phyloP scores from a whole-genome alignment of 1,284 basidiomycete species.

The Coniophora puteana region DNA sequence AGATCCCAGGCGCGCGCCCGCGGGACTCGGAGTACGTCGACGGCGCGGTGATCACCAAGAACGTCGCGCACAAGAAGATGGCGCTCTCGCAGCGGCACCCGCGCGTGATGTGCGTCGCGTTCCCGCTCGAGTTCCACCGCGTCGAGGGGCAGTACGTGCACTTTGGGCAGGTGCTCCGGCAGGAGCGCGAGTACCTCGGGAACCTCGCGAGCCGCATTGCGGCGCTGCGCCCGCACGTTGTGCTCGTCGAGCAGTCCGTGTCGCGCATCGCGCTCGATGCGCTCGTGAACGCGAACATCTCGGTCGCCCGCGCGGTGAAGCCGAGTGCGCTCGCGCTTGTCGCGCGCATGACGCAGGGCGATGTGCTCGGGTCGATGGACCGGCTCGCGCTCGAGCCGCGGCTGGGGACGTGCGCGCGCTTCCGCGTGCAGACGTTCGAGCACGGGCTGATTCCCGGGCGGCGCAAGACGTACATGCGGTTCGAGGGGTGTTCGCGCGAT shows the following conservation, averaged over 20 bases:
- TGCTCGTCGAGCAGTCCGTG: conserved; percentile 90
- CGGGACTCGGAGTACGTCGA: conserved; percentile 96
- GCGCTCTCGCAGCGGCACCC: conserved; percentile 70
- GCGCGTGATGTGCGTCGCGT: conserved; percentile 93
- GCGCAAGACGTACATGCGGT: conserved; percentile 95
- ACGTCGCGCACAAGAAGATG: conserved; percentile 94
- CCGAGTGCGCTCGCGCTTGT: conserved; percentile 85
- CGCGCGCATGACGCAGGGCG: conserved; percentile 91
- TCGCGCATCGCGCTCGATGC: conserved; percentile 90
- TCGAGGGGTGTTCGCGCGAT: conserved; percentile 90
- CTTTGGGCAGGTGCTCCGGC: conserved; percentile 88
- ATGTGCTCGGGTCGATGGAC: conserved; percentile 94
- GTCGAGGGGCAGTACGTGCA: conserved; percentile 94
- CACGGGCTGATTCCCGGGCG: conserved; percentile 87
- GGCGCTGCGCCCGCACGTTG: conserved; percentile 87
- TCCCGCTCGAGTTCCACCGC: conserved; percentile 93
- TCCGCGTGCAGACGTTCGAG: conserved; percentile 92
- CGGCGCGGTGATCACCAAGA: conserved; percentile 97
- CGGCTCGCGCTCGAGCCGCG: conserved; percentile 88
- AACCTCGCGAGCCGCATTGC: conserved; percentile 89
- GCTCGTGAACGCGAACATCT: conserved; percentile 84
- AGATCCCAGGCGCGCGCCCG: conserved; percentile 92
- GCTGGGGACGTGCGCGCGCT: conserved; percentile 87
- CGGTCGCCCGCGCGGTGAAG: conserved; percentile 90
- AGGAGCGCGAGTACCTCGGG: conserved; percentile 93